A percentile compares a stretch with the other conserved stretches of the same genome.
Conservation (phyloP, 2,329 filamentous ascomycete species). For the Aspergillaceae sp. region DNA sequence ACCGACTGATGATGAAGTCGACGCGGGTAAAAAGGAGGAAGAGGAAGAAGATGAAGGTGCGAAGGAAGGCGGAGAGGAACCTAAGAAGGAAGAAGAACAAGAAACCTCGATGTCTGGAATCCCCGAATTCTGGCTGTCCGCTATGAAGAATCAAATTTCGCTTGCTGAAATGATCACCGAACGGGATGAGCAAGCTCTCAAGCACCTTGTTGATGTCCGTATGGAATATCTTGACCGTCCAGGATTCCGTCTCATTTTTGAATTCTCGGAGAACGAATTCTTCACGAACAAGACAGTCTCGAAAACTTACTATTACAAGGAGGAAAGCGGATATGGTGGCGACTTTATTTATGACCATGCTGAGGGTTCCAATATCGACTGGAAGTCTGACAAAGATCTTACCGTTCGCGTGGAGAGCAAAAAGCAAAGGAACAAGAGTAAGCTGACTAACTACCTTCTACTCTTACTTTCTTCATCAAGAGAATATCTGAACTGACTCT, state of each 20-base stretch:
- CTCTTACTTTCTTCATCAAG: too few relatives aligned
- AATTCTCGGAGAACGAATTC: slow-evolving; percentile 89
- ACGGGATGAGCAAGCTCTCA: slow-evolving; percentile 87
- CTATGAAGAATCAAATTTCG: slow-evolving; percentile 99
- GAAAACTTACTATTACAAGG: slow-evolving; percentile 99
- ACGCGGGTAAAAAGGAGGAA: slow-evolving; percentile 73
- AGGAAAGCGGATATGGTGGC: slow-evolving; percentile 94
- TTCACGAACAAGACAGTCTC: slow-evolving; percentile 96
- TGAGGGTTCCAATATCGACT: slow-evolving; percentile 95
- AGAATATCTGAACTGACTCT: slow-evolving; percentile 6
- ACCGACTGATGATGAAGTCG: slow-evolving; percentile 78
- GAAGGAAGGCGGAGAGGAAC: slow-evolving; percentile 50
- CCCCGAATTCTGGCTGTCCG: slow-evolving; percentile 97
- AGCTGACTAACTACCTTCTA: slow-evolving; percentile 24
- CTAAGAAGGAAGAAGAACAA: slow-evolving; percentile 39
- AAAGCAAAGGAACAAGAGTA: slow-evolving; percentile 99
- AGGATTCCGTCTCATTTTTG: slow-evolving; percentile 96
- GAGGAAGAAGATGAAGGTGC: slow-evolving; percentile 53
- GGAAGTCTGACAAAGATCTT: slow-evolving; percentile 87
- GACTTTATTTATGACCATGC: slow-evolving; percentile 99
- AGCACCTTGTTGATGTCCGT: slow-evolving; percentile 81
- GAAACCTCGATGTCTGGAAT: slow-evolving; percentile 61
- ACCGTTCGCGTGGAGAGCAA: slow-evolving; percentile 95
- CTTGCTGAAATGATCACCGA: slow-evolving; percentile 98
- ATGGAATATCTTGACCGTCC: slow-evolving; percentile 99